Percentiles rank a stretch among this genome's conserved stretches.
phyloP scores from a whole-genome alignment of 225 moss, liverwort and hornwort species.

The Neckera pumila region DNA sequence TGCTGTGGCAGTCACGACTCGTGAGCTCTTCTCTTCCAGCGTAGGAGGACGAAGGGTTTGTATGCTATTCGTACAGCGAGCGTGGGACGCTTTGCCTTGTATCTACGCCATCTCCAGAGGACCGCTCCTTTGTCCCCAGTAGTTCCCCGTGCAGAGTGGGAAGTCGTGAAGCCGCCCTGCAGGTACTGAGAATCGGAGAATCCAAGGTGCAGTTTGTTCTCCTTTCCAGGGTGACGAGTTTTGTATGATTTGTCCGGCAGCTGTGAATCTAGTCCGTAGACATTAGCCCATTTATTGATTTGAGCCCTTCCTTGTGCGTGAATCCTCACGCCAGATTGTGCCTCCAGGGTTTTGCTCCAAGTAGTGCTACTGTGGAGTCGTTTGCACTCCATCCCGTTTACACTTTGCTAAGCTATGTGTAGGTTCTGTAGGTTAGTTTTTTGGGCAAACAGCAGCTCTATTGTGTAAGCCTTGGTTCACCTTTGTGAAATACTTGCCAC shows the following conservation, averaged over 20 bases:
- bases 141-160: neutral
- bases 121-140: neutral
- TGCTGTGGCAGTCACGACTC: slow-evolving; percentile 2
- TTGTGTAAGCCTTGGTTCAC: slow-evolving; percentile 32
- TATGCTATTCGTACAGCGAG: slow-evolving; percentile 7
- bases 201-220: neutral
- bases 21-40: slow-evolving; percentile 16
- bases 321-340: slow-evolving; percentile 44
- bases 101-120: neutral
- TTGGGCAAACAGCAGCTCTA: slow-evolving; percentile 7
- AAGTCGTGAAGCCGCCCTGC: neutral
- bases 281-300: slow-evolving; percentile 30
- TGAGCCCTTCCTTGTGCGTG: slow-evolving; percentile 48
- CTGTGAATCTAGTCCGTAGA: slow-evolving; percentile 15
- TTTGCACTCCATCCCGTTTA: slow-evolving; percentile 13
- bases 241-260: slow-evolving; percentile 21
- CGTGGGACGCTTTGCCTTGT: slow-evolving; percentile 6
- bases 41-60: slow-evolving; percentile 28
- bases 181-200: neutral
- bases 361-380: slow-evolving; percentile 7
- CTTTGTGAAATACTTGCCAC: slow-evolving; percentile 24
- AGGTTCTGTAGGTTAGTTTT: slow-evolving; percentile 13
- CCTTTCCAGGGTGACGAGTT: neutral
- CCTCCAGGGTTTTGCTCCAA: slow-evolving; percentile 14
- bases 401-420: slow-evolving; percentile 18